Evolutionary conservation across 2,329 filamentous ascomycete species (phyloP).

Genomic region (Aureobasidium lini): DNA sequence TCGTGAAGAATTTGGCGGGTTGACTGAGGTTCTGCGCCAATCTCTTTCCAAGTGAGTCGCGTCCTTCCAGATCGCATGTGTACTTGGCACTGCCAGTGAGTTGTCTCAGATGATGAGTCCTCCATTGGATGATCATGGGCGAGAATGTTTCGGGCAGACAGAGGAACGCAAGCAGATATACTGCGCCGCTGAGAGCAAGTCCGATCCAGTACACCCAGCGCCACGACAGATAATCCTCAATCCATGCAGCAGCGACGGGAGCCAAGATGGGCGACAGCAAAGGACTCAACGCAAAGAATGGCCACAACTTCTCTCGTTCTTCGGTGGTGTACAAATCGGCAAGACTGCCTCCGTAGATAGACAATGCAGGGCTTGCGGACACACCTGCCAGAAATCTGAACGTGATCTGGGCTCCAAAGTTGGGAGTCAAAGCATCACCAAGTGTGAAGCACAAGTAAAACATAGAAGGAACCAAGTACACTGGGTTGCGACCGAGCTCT

Average conservation of each 20-base stretch:
- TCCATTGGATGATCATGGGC: conserved; percentile 25
- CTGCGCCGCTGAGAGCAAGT: conserved; percentile 11
- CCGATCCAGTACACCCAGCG: conserved; percentile 32
- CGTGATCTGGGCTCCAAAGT: conserved; percentile 15
- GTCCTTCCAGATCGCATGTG: conserved; percentile 33
- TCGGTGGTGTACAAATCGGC: conserved; percentile 15
- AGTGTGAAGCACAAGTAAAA: conserved; percentile 7
- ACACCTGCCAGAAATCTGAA: conserved; percentile 17
- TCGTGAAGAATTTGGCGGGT: conserved; percentile 27
- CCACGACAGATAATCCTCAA: conserved; percentile 19
- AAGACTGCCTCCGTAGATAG: conserved; percentile 17
- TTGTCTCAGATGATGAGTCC: conserved; percentile 22
- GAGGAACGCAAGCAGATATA: conserved; percentile 22
- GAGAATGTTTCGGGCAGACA: conserved; percentile 42
- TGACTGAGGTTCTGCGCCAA: conserved; percentile 15
- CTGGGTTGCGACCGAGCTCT: conserved; percentile 3
- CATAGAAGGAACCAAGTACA: neutral
- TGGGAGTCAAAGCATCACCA: conserved; percentile 11
- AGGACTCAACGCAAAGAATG: conserved; percentile 14
- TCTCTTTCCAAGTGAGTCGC: conserved; percentile 16
- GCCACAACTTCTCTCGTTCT: conserved; percentile 13
- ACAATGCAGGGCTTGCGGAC: conserved; percentile 11
- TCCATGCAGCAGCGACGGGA: conserved; percentile 17
- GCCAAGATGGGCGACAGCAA: conserved; percentile 14
- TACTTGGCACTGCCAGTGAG: conserved; percentile 33